phyloP scores from a whole-genome alignment of 768 basidiomycete species.

The Amanita inopinata region DNA sequence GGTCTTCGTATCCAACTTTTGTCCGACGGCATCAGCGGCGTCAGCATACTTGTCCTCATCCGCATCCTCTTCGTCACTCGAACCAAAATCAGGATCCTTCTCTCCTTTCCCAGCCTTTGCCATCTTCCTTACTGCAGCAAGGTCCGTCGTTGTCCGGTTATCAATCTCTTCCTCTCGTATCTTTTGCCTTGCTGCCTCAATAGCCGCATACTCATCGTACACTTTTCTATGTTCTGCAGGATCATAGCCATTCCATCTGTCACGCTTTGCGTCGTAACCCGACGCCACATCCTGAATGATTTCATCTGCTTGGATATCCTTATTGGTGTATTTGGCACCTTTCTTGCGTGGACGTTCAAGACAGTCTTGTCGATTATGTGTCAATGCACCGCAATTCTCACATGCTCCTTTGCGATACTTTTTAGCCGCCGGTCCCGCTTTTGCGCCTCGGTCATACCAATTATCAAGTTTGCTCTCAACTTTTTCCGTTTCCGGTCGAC shows the following conservation, averaged over 20 bases:
- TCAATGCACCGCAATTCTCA: conserved; percentile 97
- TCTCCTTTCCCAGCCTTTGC: conserved; percentile 81
- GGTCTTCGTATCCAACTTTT: conserved; percentile 96
- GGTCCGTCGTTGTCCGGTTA: conserved; percentile 88
- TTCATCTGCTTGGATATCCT: conserved; percentile 87
- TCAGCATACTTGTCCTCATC: conserved; percentile 99
- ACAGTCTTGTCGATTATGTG: conserved; percentile 86
- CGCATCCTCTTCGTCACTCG: conserved; percentile 90
- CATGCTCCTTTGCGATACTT: conserved; percentile 98
- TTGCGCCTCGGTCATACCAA: conserved; percentile 86
- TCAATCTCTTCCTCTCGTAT: conserved; percentile 95
- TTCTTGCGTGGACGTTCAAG: conserved; percentile 94
- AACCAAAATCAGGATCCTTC: conserved; percentile 88
- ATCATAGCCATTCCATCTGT: conserved; percentile 98
- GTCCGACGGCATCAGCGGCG: conserved; percentile 94
- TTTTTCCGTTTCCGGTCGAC: conserved; percentile 58
- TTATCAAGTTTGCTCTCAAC: conserved; percentile 64
- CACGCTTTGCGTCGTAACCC: conserved; percentile 90
- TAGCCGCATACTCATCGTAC: conserved; percentile 89
- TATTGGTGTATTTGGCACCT: conserved; percentile 88
- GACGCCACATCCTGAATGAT: conserved; percentile 67
- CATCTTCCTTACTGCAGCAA: conserved; percentile 88
- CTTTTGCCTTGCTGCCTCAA: conserved; percentile 86
- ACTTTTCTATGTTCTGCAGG: conserved; percentile 76
- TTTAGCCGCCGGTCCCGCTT: conserved; percentile 84